phyloP scores from a whole-genome alignment of 169 alveolate species.

The Cryptosporidium bovis region DNA sequence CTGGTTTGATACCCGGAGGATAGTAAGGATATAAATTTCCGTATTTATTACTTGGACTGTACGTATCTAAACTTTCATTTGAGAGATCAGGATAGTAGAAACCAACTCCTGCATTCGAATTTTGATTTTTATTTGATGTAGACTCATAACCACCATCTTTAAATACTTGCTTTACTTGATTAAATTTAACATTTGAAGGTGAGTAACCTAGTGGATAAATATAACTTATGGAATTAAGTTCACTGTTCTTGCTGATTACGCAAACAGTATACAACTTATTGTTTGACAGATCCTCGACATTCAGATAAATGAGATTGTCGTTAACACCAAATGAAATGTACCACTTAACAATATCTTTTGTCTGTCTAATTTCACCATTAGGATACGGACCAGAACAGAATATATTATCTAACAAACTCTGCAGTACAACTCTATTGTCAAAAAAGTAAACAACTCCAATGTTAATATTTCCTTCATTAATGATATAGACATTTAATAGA shows the following conservation, averaged over 20 bases:
- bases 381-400: slow-evolving; percentile 60
- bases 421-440: slow-evolving; percentile 12
- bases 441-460: slow-evolving; percentile 22
- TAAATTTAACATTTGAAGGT: background rate
- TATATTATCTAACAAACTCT: background rate
- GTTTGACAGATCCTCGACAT: background rate
- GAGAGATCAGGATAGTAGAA: slow-evolving; percentile 16
- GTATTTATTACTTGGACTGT: slow-evolving; percentile 2
- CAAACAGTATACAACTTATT: slow-evolving; percentile 18
- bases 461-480: background rate
- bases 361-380: background rate
- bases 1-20: slow-evolving; percentile 32
- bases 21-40: slow-evolving; percentile 19
- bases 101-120: background rate
- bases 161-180: slow-evolving; percentile 14
- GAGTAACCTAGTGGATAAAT: slow-evolving; percentile 24
- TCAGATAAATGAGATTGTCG: slow-evolving; percentile 31
- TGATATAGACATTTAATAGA: background rate
- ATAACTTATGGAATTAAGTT: slow-evolving; percentile 1
- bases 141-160: slow-evolving; percentile 41
- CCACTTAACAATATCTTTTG: slow-evolving; percentile 4
- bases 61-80: background rate
- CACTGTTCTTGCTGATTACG: background rate
- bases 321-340: slow-evolving; percentile 14
- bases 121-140: slow-evolving; percentile 6